Evolutionary conservation across 371 early-diverging fungal species (phyloP).

Genomic region (Mortierella sp.): DNA sequence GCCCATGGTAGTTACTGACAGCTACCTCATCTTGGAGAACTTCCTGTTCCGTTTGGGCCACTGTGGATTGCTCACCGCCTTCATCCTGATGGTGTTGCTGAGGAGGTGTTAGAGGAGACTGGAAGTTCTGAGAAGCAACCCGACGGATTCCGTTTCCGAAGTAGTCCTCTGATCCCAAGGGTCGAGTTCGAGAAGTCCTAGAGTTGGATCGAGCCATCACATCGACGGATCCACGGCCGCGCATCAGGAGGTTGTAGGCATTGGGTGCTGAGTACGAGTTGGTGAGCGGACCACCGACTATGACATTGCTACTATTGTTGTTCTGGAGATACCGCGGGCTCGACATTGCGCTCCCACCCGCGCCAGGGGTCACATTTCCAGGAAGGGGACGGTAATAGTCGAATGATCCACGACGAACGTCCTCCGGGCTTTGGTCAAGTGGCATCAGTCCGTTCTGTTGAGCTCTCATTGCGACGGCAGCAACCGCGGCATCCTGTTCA

Average conservation of each 20-base stretch:
- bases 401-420: conserved; percentile 39
- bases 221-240: conserved; percentile 46
- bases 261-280: conserved; percentile 27
- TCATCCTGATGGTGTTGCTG: conserved; percentile 26
- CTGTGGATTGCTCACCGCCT: background rate
- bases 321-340: conserved; percentile 26
- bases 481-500: conserved; percentile 55
- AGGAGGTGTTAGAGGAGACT: conserved; percentile 14
- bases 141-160: conserved; percentile 27
- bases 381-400: conserved; percentile 33
- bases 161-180: conserved; percentile 31
- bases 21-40: background rate
- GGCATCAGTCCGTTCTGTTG: conserved; percentile 23
- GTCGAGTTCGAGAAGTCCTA: conserved; percentile 29
- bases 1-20: background rate
- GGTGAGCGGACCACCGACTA: conserved; percentile 18
- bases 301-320: conserved; percentile 25
- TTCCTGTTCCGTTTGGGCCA: background rate
- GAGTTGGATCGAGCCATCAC: conserved; percentile 30
- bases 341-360: background rate
- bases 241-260: conserved; percentile 44
- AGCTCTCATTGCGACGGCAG: conserved; percentile 48
- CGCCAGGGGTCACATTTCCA: background rate
- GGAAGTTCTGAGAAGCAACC: conserved; percentile 26
- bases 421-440: conserved; percentile 23